Evolutionary conservation across 75 land plant species (phyloP).

Genomic region (Pinus albicaulis): DNA sequence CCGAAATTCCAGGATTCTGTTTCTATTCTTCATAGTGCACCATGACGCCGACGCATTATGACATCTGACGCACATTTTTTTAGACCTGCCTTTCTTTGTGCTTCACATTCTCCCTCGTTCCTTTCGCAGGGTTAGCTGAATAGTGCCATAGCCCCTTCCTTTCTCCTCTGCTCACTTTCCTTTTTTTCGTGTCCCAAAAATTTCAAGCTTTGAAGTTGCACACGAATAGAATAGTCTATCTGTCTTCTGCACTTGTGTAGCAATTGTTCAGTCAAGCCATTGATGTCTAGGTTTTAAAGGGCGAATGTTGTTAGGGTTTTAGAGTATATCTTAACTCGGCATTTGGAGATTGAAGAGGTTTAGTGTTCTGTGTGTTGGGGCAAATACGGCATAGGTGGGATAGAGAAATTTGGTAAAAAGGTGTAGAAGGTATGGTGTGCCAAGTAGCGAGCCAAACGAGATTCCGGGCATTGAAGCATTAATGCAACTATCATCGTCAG

Average conservation of each 20-base stretch:
- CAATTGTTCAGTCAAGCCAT: too few relatives aligned
- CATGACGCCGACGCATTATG: too few relatives aligned
- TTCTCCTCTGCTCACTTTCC: too few relatives aligned
- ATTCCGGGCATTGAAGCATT: conserved; percentile 74
- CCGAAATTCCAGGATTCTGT: too few relatives aligned
- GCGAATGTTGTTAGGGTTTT: neutral
- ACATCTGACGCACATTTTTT: too few relatives aligned
- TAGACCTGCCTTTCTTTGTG: too few relatives aligned
- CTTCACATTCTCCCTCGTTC: conserved; percentile 7
- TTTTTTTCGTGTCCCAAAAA: too few relatives aligned
- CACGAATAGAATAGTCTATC: too few relatives aligned
- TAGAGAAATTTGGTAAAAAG: neutral
- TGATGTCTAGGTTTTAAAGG: too few relatives aligned
- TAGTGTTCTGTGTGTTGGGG: neutral
- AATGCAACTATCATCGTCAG: conserved; percentile 62
- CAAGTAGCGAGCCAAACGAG: conserved; percentile 74
- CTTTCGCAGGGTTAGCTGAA: conserved; percentile 8
- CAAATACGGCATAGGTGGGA: neutral
- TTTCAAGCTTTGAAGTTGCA: too few relatives aligned
- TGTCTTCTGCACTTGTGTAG: too few relatives aligned
- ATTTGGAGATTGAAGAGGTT: neutral
- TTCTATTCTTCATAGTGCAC: too few relatives aligned
- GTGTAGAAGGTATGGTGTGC: conserved; percentile 73
- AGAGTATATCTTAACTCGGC: neutral
- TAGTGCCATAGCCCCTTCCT: neutral